These are phyloP conservation scores for Amanita phalloides DNA, from an alignment of 768 basidiomycete species.

Conservation along the genomic window DNA sequence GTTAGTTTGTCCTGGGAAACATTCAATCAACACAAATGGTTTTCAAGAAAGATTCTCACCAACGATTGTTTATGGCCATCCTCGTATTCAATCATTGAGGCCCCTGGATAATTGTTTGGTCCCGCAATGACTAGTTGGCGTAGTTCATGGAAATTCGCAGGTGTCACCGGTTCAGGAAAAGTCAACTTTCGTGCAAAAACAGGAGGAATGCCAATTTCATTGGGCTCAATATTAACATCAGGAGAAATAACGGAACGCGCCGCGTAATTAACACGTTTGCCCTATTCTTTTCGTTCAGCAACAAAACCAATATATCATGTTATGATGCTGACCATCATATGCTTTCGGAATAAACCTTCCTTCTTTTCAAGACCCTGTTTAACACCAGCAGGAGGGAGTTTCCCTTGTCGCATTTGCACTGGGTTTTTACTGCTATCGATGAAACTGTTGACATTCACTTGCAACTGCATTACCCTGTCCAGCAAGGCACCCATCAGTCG, in stretches of 20 bases:
- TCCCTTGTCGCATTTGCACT: conserved; percentile 71
- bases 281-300: conserved; percentile 33
- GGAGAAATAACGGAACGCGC: conserved; percentile 99
- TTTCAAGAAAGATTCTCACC: conserved; percentile 28
- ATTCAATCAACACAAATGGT: conserved; percentile 1
- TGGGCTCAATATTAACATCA: conserved; percentile 97
- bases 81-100: conserved; percentile 90
- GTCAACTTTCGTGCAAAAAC: conserved; percentile 96
- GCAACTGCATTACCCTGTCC: conserved; percentile 79
- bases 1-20: conserved; percentile 65
- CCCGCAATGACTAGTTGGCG: conserved; percentile 88
- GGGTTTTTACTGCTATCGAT: conserved; percentile 97
- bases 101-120: conserved; percentile 82
- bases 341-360: conserved; percentile 93
- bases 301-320: neutral
- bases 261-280: conserved; percentile 98
- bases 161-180: conserved; percentile 94
- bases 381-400: conserved; percentile 84
- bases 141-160: conserved; percentile 81
- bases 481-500: conserved; percentile 59
- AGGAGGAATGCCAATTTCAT: conserved; percentile 96
- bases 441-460: conserved; percentile 92
- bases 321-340: conserved; percentile 83
- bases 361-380: conserved; percentile 99
- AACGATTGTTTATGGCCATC: conserved; percentile 83